Conservation (phyloP, 2,329 filamentous ascomycete species). For the Penicillium psychrosexuale region DNA sequence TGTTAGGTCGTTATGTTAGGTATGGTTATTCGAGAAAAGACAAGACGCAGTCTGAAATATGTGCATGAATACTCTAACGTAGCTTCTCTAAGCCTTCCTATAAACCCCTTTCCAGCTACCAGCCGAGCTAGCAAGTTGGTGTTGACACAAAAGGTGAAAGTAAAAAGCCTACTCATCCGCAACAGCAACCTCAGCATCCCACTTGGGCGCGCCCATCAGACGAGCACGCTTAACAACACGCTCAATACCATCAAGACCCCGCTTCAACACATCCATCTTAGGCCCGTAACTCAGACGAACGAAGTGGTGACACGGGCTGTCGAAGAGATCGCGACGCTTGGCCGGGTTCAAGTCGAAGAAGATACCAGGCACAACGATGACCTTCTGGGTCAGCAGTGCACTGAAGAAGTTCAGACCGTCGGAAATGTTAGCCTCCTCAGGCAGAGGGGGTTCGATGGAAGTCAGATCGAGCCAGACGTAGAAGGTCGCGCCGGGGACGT, state of each 20-base stretch:
- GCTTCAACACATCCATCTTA: slow-evolving; percentile 72
- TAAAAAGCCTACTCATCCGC: slow-evolving; percentile 28
- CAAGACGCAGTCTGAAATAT: background rate
- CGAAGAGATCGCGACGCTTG: slow-evolving; percentile 84
- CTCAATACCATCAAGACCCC: slow-evolving; percentile 81
- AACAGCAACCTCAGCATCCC: slow-evolving; percentile 40
- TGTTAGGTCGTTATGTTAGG: background rate
- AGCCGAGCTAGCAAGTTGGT: background rate
- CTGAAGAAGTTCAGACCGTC: slow-evolving; percentile 97
- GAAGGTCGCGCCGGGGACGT: slow-evolving; percentile 87
- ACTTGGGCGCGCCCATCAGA: slow-evolving; percentile 24
- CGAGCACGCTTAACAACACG: slow-evolving; percentile 61
- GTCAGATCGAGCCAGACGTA: slow-evolving; percentile 76
- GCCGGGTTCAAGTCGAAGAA: slow-evolving; percentile 97
- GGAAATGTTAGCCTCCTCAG: slow-evolving; percentile 66
- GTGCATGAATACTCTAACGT: background rate
- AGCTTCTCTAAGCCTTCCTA: no score
- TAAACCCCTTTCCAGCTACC: background rate
- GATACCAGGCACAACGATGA: slow-evolving; percentile 94
- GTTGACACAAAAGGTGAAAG: background rate
- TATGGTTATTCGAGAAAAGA: background rate
- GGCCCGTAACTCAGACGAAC: slow-evolving; percentile 83
- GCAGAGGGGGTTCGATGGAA: slow-evolving; percentile 50
- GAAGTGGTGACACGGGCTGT: slow-evolving; percentile 91
- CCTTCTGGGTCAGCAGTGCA: slow-evolving; percentile 86